phyloP scores from a whole-genome alignment of 139 green algal species.

The Chlorella sp. region DNA sequence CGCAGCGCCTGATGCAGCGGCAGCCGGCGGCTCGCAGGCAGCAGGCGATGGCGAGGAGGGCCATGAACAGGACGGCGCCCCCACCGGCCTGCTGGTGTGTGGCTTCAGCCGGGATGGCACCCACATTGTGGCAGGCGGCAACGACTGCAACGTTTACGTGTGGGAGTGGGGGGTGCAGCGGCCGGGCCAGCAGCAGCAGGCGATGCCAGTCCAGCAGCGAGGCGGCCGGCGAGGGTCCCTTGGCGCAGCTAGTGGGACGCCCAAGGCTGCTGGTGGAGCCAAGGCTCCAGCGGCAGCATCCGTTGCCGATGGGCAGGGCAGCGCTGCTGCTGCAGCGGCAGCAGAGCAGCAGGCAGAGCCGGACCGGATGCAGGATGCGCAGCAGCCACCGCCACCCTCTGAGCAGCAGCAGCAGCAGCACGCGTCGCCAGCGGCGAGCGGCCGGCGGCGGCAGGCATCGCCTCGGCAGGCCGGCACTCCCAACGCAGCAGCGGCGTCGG shows the following conservation, averaged over 20 bases:
- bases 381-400: not conserved
- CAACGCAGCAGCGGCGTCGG: not conserved
- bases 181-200: not conserved
- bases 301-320: too few relatives aligned
- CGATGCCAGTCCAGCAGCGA: not conserved
- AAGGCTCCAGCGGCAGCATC: not conserved
- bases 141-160: constrained; percentile 70
- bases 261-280: not conserved
- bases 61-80: not conserved
- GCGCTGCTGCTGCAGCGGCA: too few relatives aligned
- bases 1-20: too few relatives aligned
- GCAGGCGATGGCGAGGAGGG: constrained; percentile 1
- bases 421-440: not conserved
- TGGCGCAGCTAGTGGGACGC: too few relatives aligned
- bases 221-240: not conserved
- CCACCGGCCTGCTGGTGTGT: constrained; percentile 69
- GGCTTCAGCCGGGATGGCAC: constrained; percentile 67
- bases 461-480: not conserved
- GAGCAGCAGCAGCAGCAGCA: constrained; percentile 18
- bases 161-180: constrained; percentile 68
- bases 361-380: not conserved
- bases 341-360: too few relatives aligned
- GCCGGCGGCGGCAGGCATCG: not conserved
- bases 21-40: not conserved
- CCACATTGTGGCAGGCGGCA: constrained; percentile 73